These are phyloP conservation scores for Persicaria tinctoria DNA, from an alignment of 148 eudicot species.

Conservation along the genomic window DNA sequence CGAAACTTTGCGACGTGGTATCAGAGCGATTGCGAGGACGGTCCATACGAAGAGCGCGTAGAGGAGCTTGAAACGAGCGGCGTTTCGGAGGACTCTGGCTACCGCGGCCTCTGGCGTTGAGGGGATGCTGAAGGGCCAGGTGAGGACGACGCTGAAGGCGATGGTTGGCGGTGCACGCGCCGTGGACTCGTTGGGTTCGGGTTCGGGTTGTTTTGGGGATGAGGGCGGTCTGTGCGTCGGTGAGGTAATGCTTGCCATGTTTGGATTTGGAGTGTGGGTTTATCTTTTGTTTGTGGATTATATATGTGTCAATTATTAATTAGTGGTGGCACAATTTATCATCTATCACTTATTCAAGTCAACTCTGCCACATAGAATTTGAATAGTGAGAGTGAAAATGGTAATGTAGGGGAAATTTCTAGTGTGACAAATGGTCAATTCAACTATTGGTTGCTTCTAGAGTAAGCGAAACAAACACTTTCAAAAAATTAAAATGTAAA, in stretches of 20 bases:
- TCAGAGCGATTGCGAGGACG: conserved; percentile 34
- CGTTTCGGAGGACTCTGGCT: conserved; percentile 22
- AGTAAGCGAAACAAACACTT: too few relatives aligned
- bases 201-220: background rate
- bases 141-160: conserved; percentile 12
- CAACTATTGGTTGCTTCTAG: background rate
- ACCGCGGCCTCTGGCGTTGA: conserved; percentile 27
- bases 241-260: background rate
- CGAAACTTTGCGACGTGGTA: conserved; percentile 31
- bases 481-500: too few relatives aligned
- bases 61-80: conserved; percentile 18
- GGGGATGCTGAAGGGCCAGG: conserved; percentile 35
- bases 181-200: background rate
- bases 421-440: background rate
- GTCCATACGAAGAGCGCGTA: conserved; percentile 29
- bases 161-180: conserved; percentile 1
- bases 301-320: background rate
- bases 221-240: background rate
- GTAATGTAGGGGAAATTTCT: background rate
- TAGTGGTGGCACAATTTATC: background rate
- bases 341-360: background rate
- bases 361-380: background rate
- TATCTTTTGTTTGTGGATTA: background rate
- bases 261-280: too few relatives aligned
- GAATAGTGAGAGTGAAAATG: background rate